Percentiles rank a stretch among this genome's conserved stretches.
phyloP scores from a whole-genome alignment of 495 filamentous ascomycete genomes.

The Endocarpon pusillum region DNA sequence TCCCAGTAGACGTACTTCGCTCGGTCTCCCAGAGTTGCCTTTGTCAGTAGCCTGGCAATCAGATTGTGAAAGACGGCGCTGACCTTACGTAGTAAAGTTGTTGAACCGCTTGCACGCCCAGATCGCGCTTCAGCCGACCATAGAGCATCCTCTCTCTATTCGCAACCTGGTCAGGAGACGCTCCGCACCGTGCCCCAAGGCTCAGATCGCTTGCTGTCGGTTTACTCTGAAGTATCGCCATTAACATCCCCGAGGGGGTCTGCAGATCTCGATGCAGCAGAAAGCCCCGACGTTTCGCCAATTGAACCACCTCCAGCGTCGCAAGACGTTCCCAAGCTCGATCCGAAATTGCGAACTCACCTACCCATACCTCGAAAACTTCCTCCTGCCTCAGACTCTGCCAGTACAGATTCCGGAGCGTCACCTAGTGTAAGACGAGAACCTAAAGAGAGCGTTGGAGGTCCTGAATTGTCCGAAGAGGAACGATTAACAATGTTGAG shows the following conservation, averaged over 20 bases:
- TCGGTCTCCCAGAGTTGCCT: conserved; percentile 22
- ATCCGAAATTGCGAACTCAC: conserved; percentile 4
- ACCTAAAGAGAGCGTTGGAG: no score
- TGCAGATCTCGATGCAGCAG: conserved; percentile 10
- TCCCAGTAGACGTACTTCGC: background rate
- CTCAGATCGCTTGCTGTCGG: background rate
- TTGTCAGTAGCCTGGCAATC: conserved; percentile 17
- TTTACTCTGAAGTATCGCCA: conserved; percentile 26
- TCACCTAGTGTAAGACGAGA: no score
- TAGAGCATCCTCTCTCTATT: conserved; percentile 23
- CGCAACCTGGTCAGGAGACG: conserved; percentile 20
- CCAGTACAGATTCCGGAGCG: no score
- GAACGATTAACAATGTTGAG: conserved; percentile 1
- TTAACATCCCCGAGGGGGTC: conserved; percentile 20
- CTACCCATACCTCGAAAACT: conserved; percentile 3
- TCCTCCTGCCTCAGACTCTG: no score
- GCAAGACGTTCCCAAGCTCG: conserved; percentile 4
- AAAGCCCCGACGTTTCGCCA: conserved; percentile 29
- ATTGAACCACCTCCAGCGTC: conserved; percentile 23
- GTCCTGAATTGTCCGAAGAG: conserved; percentile 9
- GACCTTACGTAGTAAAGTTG: background rate
- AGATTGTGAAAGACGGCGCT: background rate
- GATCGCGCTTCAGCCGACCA: conserved; percentile 5
- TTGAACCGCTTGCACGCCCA: conserved; percentile 2
- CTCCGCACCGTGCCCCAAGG: background rate